Conservation (phyloP, 164 flowering plant genomes). For the Vitis amurensis region DNA sequence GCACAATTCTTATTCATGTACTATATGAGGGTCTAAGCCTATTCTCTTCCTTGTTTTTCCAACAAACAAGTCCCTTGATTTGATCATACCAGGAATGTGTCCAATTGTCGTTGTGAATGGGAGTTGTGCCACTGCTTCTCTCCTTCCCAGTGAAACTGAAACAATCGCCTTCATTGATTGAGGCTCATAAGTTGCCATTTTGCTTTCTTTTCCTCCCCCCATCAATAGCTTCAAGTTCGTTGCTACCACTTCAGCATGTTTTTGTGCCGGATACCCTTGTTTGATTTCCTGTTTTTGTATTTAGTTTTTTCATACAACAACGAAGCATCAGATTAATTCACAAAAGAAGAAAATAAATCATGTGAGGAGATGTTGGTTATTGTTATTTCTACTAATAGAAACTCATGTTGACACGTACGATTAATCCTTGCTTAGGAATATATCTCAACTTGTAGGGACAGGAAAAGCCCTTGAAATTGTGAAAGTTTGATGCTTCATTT, state of each 20-base stretch:
- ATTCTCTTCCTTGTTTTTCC: conserved; percentile 2
- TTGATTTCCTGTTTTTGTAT: conserved; percentile 77
- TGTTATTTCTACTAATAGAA: no score
- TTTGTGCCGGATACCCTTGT: conserved; percentile 76
- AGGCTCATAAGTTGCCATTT: conserved; percentile 53
- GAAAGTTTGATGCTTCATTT: no score
- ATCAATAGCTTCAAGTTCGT: conserved; percentile 69
- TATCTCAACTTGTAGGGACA: no score
- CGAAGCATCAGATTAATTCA: neutral
- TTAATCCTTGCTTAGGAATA: no score
- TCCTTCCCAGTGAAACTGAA: conserved; percentile 1
- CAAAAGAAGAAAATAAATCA: neutral
- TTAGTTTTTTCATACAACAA: neutral
- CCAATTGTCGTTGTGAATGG: neutral
- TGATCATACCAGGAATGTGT: conserved; percentile 1
- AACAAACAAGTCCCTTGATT: conserved; percentile 5
- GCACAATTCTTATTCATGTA: neutral
- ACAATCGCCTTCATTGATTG: conserved; percentile 36
- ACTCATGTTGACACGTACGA: no score
- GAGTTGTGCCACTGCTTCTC: conserved; percentile 2
- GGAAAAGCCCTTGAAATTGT: no score
- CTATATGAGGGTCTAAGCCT: conserved; percentile 1
- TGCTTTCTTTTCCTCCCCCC: conserved; percentile 51
- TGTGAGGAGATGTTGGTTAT: no score
- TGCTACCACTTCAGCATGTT: conserved; percentile 48